Base-by-base conservation (phyloP, 2,329 filamentous ascomycete species). In the Colletotrichum scovillei region DNA sequence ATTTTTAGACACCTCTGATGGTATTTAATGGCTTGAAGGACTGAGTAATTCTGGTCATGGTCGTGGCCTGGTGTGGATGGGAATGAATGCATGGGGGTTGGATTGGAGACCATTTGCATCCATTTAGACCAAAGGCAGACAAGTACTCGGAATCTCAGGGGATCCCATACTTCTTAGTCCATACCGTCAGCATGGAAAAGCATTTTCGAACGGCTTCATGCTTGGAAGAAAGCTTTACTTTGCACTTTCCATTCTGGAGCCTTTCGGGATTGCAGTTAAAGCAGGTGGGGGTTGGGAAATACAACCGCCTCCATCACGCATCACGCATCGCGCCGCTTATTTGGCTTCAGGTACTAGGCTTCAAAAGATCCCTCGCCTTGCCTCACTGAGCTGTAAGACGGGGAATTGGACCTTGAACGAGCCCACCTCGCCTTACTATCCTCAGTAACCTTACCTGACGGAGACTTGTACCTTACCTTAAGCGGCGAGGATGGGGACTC, bases 211-310 rank as follows among this genome's bases (percentile, higher is more conserved):
- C 35, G 62, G 52, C 49, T 62, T 46, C 22, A 64, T 56, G 16
- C 49, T 56, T 55, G 49, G 42, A 35, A 3, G 42, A 35, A 3
- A 26, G 16, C 7, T 16, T 49, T 35, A 46, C 9, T 35, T 63
- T 63, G 16, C 60, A 22, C 5, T 53, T n/a, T 49, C 42, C 19
- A n/a, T 19, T 49, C 19, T 35, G n/a, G 49, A 42, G 62, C 22
- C 22, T 35, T n/a, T 55, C 26, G 53, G n/a, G 16, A 67, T 52
- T 52, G 35, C 28, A 63, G 38, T 72, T 55, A 24, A 59, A 69
- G 66, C 65, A 32, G 58, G 69, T 72, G 69, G 69, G 42, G 69
- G 59, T 46, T 55, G 65, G 52, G 52, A 52, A 56, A 49, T 69
- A 59, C 55, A 60, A 46, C 28, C 7, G 42, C 35, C 42, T 62